Base-by-base conservation (phyloP, 345 rosid species). In the Combretum micranthum region DNA sequence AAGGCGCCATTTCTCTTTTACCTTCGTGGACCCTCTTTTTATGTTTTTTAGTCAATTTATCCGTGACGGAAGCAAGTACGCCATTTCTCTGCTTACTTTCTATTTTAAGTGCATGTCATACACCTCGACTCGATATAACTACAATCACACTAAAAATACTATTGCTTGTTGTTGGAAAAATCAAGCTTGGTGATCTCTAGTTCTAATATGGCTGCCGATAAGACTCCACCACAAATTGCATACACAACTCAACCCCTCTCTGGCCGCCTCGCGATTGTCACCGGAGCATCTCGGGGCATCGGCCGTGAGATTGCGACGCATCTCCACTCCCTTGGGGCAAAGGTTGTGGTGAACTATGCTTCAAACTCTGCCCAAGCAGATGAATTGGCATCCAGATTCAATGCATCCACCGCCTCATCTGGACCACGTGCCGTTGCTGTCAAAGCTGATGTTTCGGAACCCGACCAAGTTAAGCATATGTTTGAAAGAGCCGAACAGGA, bases 231-330 rank as follows among this genome's bases (percentile, higher is more conserved):
- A 3, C 7, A 32, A 3, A 5, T 16, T 15, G 14, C 37, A 42
- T 12, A 21, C 45, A 11, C 73, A 45, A 42, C 76, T 19, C 75
- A 64, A 26, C 75, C 81, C 22, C 75, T 86, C 0, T 46, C 61
- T 9, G 85, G 77, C 42, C 76, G 88, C 47, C 81, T 82, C 42
- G 96, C 87, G 15, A 72, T 88, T 42, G 80, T 85, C 42, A 88
- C 94, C 0, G 85, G 96, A 14, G 86, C 75, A 49, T 81, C 85
- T 0, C 70, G 88, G 16, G 94, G 94, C 51, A 85, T 78, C 8
- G 94, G 96, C 42, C 79, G 77, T 26, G 78, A 73, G 60, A 72
- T 88, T 7, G 78, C 81, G 47, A 50, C 60, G 18, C 84, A 82
- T 57, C 87, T 88, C 53, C 79, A 71, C 56, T 70, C 80, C 43